Base-by-base conservation (phyloP, 306 rosid species). In the Canavalia gladiata region DNA sequence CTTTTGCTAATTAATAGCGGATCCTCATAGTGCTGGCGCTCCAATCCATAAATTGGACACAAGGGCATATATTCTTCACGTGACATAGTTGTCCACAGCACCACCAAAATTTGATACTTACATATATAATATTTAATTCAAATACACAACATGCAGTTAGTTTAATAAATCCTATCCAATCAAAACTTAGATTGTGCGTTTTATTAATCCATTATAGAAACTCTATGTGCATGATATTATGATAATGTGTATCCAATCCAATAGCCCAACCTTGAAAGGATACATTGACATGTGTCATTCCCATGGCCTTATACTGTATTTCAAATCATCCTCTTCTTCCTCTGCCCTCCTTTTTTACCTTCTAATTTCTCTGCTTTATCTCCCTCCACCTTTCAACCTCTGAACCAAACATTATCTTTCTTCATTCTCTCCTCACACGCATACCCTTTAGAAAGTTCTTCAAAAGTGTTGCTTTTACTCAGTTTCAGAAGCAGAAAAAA, bases 281-380 rank as follows among this genome's bases (percentile, higher is more conserved):
- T 25, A 4, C 4, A 5, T 34, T 79, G 92, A 79, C 97, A 92
- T 45, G 95, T 95, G 97, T 92, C 97, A 78, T 76, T 0, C 59
- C 87, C 78, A 49, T 67, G 72, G 90, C 97, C 98, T 89, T 77
- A 90, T 9, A 65, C 85, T 84, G 37, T 30, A 58, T 83, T 86
- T 88, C 89, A 86, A 85, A 64, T 66, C 60, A 84, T 78, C 83
- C 55, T 63, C 54, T 31, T 63, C 3, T 47, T 18, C 49, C 5
- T 62, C 5, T 43, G 4, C 31, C 74, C 65, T 2, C 77, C 69
- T 3, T 30, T 57, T 63, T 29, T 56, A n/a, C 28, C 18, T 11
- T 1, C 39, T 41, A 3, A 9, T 10, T 46, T 43, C 25, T 35
- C 69, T 42, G n/a, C 46, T 58, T 18, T 68, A n/a, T 83, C 45